Evolutionary conservation across 2,329 filamentous ascomycete genomes (phyloP), one percentile per base, ranked within the genome.

Genomic region (Penicillium sp.): DNA sequence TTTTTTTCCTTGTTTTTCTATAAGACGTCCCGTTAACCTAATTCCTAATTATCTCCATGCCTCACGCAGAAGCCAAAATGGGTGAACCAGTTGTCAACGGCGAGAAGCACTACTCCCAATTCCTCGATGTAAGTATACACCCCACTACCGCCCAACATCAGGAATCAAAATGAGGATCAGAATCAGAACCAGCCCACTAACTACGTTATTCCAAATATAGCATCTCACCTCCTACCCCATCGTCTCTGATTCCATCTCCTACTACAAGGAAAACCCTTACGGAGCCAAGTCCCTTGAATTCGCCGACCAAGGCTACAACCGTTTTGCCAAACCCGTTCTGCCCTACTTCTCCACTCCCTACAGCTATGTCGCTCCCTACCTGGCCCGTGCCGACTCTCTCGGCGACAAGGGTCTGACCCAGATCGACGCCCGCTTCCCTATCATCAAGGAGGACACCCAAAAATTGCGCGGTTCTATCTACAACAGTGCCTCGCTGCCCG

Each of bases 201-300:
- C 68, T 56, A 65, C 67, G 10, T 6, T 19, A 60, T 39, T 36
- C 47, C 18, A 53, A 44, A 44, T 51, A 8, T 26, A 96, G 90
- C 92, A 97, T 71, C 81, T 97, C 60, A 81, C 86, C 65, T 87
- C 87, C 62, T 96, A 96, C 76, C 93, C 93, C 38, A 76, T 95
- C 62, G 83, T 97, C 70, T 84, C 84, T 69, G 91, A 96, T 74
- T 79, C 86, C 67, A 84, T 96, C 74, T 78, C 84, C 57, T 86
- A 84, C 69, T 87, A 95, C 82, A 90, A 91, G 76, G 79, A 83
- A 69, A 90, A 93, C 77, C 87, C 90, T 47, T 87, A 90, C 70
- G 92, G 90, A 69, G 87, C 91, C 73, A 91, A 87, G 77, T 92
- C 91, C 40, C 78, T 97, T 70, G 81, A 88, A 66, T 76, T 94